Base-by-base conservation (phyloP, 495 filamentous ascomycete species). In the Lepraria neglecta region DNA sequence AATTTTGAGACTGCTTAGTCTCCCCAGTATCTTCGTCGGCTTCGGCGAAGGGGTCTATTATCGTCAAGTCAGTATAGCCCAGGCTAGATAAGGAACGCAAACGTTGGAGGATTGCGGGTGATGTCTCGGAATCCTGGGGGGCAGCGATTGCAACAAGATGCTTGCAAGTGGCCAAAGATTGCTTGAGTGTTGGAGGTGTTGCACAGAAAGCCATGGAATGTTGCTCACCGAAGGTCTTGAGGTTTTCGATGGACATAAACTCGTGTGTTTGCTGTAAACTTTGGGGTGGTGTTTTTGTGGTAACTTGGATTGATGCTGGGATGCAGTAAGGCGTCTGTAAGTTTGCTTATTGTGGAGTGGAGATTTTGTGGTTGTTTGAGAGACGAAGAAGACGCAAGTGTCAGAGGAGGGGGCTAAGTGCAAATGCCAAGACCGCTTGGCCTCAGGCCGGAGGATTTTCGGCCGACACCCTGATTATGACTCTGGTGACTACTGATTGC, bases 191-290 rank as follows among this genome's bases (percentile, higher is more conserved):
- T 42, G 52, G 35, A 27, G 19, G 33, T 50, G 14, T 15, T n/a
- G 3, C 46, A 52, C 21, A 50, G 33, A 51, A 51, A 38, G 21
- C 6, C 27, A 14, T 14, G 59, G 28, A 38, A 45, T 44, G 48
- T 59, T 52, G 83, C 91, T 78, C 76, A 96, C 92, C 94, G 87
- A 92, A 94, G 85, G 90, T 87, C 86, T 95, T 96, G 80, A 97
- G 90, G 84, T 97, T 97, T 94, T 96, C 89, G 90, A 96, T 96
- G 87, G 91, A 95, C 92, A 96, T 97, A 95, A 95, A 96, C 88
- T 90, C 79, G 78, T 74, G 73, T 73, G 79, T 75, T 77, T 45
- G 33, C 30, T 53, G 59, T 66, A 42, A 61, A 59, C 56, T 57
- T 46, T 53, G 33, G 64, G 62, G 44, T 27, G 28, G 50, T 58